phyloP scores from a whole-genome alignment of 768 basidiomycete species.

The Lentinula guzmanii region DNA sequence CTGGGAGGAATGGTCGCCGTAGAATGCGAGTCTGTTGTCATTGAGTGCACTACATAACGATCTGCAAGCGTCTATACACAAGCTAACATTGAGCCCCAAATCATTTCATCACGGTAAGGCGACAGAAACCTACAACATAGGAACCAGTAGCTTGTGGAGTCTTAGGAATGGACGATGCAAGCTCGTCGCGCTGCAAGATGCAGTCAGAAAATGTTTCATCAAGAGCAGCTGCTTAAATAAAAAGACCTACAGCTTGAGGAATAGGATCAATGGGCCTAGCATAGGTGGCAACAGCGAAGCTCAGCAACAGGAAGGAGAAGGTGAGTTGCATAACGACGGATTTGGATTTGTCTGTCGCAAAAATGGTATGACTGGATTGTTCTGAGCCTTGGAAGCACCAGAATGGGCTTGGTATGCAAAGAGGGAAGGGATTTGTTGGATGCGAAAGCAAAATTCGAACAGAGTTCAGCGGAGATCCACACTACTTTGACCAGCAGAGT shows the following conservation, averaged over 20 bases:
- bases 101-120: too few relatives aligned
- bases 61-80: not conserved
- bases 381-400: not conserved
- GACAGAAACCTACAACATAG: not conserved
- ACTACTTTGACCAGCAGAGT: not conserved
- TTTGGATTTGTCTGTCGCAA: not conserved
- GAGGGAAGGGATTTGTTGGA: not conserved
- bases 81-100: not conserved
- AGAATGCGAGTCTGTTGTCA: not conserved
- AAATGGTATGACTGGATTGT: not conserved
- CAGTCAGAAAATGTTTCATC: not conserved
- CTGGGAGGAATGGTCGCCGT: not conserved
- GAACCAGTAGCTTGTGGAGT: not conserved
- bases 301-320: not conserved
- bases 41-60: not conserved
- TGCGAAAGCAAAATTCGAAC: not conserved
- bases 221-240: not conserved
- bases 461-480: not conserved
- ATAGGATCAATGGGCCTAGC: not conserved
- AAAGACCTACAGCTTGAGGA: not conserved
- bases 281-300: not conserved
- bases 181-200: not conserved
- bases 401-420: not conserved
- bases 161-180: not conserved
- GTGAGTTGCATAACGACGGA: not conserved